These are phyloP conservation scores for Pyrrhoderma lamaoense DNA, from an alignment of 1,284 basidiomycete species.

Conservation along the genomic window DNA sequence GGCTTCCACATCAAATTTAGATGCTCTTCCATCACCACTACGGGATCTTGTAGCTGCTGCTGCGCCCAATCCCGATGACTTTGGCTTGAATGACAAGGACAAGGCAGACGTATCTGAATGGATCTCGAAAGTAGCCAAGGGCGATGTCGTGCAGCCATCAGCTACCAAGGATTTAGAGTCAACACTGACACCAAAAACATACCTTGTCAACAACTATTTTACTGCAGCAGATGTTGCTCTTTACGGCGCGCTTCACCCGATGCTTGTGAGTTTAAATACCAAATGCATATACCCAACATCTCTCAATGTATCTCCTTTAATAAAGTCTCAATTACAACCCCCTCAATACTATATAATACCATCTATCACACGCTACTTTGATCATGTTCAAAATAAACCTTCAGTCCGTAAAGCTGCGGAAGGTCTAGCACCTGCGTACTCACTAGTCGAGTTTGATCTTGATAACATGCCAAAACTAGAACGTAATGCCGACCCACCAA, in stretches of 20 bases:
- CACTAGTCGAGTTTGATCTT: slow-evolving; percentile 63
- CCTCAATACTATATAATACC: slow-evolving; percentile 70
- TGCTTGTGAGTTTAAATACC: slow-evolving; percentile 49
- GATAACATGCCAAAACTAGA: slow-evolving; percentile 66
- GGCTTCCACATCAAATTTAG: slow-evolving; percentile 48
- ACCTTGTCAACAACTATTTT: slow-evolving; percentile 72
- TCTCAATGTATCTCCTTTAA: neutral
- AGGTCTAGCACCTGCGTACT: slow-evolving; percentile 48
- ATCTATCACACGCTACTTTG: slow-evolving; percentile 85
- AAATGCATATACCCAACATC: neutral
- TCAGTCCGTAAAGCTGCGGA: slow-evolving; percentile 51
- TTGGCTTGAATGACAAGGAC: slow-evolving; percentile 57
- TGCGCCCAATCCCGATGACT: slow-evolving; percentile 35
- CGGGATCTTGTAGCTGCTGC: slow-evolving; percentile 51
- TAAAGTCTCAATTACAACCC: slow-evolving; percentile 58
- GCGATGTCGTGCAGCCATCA: slow-evolving; percentile 41
- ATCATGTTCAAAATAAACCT: slow-evolving; percentile 77
- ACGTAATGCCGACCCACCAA: slow-evolving; percentile 64
- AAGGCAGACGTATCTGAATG: slow-evolving; percentile 55
- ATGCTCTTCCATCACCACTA: slow-evolving; percentile 45
- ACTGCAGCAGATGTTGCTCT: slow-evolving; percentile 84
- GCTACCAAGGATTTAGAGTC: slow-evolving; percentile 60
- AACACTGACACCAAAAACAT: slow-evolving; percentile 72
- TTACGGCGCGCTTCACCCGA: slow-evolving; percentile 76
- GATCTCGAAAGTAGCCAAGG: slow-evolving; percentile 57